Evolutionary conservation across 495 filamentous ascomycete species (phyloP).

Genomic region (Durotheca rogersii): DNA sequence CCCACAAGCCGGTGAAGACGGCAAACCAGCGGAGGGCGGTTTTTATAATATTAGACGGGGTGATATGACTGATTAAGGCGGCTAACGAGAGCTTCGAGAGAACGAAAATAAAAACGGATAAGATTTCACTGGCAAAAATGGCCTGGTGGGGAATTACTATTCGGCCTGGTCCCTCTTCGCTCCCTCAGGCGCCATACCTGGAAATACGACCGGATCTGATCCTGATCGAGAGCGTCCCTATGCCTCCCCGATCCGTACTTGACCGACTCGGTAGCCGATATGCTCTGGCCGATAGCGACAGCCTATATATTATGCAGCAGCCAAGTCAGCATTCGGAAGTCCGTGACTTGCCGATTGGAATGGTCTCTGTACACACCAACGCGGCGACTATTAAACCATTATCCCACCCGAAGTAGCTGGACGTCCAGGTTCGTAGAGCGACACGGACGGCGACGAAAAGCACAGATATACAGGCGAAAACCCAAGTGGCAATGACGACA

Average conservation of each 20-base stretch:
- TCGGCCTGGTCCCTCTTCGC: background rate
- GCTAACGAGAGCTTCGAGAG: constrained; percentile 8
- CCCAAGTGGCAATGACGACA: constrained; percentile 21
- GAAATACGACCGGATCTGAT: constrained; percentile 1
- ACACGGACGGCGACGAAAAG: constrained; percentile 13
- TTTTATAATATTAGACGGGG: constrained; percentile 1
- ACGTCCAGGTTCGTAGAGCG: background rate
- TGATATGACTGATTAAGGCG: background rate
- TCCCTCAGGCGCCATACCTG: background rate
- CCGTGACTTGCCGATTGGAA: too few species aligned
- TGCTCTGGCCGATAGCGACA: background rate
- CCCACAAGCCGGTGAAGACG: constrained; percentile 1
- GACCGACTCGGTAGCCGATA: background rate
- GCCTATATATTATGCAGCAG: too few species aligned
- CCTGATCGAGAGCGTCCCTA: background rate
- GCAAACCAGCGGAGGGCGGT: background rate
- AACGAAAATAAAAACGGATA: constrained; percentile 3
- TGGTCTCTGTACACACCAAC: background rate
- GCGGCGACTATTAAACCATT: background rate
- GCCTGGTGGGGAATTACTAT: background rate
- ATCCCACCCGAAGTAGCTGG: background rate
- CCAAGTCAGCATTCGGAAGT: too few species aligned
- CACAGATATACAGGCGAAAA: constrained; percentile 15
- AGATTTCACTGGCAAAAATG: constrained; percentile 3
- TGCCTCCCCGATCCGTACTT: background rate